Percentiles rank a stretch among this genome's conserved stretches.
Conservation (phyloP, 257 asterid genomes). For the Coffea canephora region DNA sequence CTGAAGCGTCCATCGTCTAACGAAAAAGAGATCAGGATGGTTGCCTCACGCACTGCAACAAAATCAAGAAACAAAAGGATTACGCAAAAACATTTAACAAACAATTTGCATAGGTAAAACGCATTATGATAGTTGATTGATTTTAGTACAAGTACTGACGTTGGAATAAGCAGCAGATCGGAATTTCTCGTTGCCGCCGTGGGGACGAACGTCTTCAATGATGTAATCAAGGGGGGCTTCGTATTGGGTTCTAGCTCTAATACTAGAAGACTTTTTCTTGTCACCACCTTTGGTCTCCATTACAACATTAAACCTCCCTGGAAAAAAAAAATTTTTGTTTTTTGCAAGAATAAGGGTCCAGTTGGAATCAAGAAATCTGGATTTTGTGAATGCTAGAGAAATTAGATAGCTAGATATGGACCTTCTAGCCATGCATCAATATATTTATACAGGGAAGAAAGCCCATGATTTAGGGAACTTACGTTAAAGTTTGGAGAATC, state of each 20-base stretch:
- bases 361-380: background rate
- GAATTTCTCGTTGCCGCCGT: constrained; percentile 47
- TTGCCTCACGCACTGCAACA: constrained; percentile 37
- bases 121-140: no score
- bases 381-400: background rate
- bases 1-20: constrained; percentile 16
- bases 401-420: background rate
- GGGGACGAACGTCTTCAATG: constrained; percentile 56
- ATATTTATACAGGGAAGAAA: background rate
- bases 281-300: constrained; percentile 37
- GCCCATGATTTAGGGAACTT: background rate
- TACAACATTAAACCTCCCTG: constrained; percentile 26
- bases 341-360: no score
- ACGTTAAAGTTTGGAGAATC: background rate
- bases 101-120: no score
- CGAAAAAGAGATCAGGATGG: constrained; percentile 35
- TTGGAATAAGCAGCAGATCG: constrained; percentile 51
- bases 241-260: constrained; percentile 25
- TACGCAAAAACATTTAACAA: background rate
- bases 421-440: no score
- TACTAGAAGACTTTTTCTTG: constrained; percentile 21
- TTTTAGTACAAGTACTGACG: constrained; percentile 18
- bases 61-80: background rate
- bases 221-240: constrained; percentile 45
- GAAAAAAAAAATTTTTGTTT: background rate